These are phyloP conservation scores for Suillus sp. DNA, from an alignment of 768 basidiomycete genomes.

Conservation along the genomic window DNA sequence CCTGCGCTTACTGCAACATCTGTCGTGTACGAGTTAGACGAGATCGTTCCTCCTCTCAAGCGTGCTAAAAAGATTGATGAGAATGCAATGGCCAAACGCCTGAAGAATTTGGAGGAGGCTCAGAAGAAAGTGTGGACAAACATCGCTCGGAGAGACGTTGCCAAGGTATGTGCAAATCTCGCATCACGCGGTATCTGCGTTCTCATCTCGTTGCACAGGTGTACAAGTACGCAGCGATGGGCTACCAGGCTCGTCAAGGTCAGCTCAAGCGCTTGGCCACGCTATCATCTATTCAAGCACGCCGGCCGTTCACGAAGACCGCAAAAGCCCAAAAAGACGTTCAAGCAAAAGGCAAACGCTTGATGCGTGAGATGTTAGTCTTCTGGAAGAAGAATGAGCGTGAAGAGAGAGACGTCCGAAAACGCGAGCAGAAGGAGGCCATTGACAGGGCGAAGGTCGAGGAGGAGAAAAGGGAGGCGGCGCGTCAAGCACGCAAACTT, in stretches of 20 bases:
- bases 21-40: slow-evolving; percentile 73
- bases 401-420: slow-evolving; percentile 89
- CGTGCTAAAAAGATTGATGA: slow-evolving; percentile 80
- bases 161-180: slow-evolving; percentile 55
- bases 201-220: slow-evolving; percentile 48
- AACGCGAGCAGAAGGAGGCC: slow-evolving; percentile 94
- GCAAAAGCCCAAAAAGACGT: slow-evolving; percentile 80
- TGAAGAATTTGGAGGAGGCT: slow-evolving; percentile 77
- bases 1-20: slow-evolving; percentile 57
- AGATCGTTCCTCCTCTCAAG: slow-evolving; percentile 67
- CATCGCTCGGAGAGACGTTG: slow-evolving; percentile 82
- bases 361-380: slow-evolving; percentile 95
- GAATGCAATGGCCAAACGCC: slow-evolving; percentile 67
- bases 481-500: slow-evolving; percentile 91
- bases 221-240: slow-evolving; percentile 72
- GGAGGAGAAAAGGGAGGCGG: slow-evolving; percentile 92
- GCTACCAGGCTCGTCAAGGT: slow-evolving; percentile 64
- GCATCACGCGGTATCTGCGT: slow-evolving; percentile 8
- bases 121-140: slow-evolving; percentile 91
- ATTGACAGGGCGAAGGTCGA: slow-evolving; percentile 84
- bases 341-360: slow-evolving; percentile 80
- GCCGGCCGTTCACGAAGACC: slow-evolving; percentile 71
- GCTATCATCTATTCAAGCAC: slow-evolving; percentile 74
- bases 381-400: slow-evolving; percentile 99
- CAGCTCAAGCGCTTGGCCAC: slow-evolving; percentile 79